These are phyloP conservation scores for Gaeumannomyces sp. DNA, from an alignment of 2,329 filamentous ascomycete genomes.

Conservation along the genomic window DNA sequence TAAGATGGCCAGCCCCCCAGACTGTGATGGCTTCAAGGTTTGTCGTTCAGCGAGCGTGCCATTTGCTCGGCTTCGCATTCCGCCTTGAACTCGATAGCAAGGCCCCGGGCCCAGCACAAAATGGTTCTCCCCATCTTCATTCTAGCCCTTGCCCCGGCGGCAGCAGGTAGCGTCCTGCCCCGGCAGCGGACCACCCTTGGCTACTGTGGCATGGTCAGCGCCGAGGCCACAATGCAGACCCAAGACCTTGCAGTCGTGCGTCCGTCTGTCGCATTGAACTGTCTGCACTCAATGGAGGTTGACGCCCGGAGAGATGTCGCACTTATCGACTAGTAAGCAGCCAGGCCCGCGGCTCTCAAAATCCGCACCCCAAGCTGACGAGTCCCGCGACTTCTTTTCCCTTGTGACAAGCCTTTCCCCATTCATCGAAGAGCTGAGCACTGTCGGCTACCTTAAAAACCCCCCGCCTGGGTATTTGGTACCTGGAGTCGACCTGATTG, in stretches of 20 bases:
- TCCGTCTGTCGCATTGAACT: conserved; percentile 28
- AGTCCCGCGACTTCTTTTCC: too few species aligned
- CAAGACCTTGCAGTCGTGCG: neutral
- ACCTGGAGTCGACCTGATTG: conserved; percentile 28
- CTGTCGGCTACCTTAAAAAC: conserved; percentile 32
- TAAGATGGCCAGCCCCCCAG: neutral
- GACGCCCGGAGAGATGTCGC: conserved; percentile 33
- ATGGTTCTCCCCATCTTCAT: neutral
- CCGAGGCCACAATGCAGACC: neutral
- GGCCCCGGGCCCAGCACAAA: neutral
- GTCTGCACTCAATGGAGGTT: conserved; percentile 38
- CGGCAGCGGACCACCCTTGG: neutral
- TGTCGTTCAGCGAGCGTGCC: neutral
- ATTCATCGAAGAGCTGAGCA: conserved; percentile 37
- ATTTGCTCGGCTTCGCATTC: too few species aligned
- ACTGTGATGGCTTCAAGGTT: neutral
- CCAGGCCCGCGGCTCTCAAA: neutral
- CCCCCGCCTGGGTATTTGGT: conserved; percentile 35
- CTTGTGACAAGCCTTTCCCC: conserved; percentile 18
- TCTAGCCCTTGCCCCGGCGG: neutral
- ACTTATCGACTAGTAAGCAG: conserved; percentile 34
- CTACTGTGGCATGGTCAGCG: neutral
- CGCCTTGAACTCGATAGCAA: neutral
- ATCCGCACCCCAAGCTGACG: neutral
- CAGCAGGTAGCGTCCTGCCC: neutral